Percentiles rank a stretch among this genome's conserved stretches.
phyloP scores from a whole-genome alignment of 345 rosid species.

The Euclidium syriacum region DNA sequence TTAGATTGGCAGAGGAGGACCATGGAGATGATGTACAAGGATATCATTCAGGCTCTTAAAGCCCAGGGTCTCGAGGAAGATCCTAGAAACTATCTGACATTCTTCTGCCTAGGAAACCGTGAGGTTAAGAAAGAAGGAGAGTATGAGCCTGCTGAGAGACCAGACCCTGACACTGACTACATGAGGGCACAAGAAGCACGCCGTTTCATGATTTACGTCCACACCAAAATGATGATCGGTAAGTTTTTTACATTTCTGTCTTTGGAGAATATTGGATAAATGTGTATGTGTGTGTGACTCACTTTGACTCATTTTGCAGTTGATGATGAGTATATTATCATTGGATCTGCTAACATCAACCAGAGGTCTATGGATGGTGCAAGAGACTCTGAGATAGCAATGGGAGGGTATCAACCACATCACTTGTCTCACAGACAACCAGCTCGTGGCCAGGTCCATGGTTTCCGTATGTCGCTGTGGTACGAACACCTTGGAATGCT shows the following conservation, averaged over 20 bases:
- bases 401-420: conserved; percentile 96
- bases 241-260: conserved; percentile 12
- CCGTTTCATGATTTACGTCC: conserved; percentile 98
- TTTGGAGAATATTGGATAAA: not conserved
- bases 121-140: conserved; percentile 89
- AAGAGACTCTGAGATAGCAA: conserved; percentile 96
- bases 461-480: conserved; percentile 96
- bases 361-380: conserved; percentile 99
- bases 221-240: conserved; percentile 99
- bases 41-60: conserved; percentile 62
- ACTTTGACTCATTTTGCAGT: conserved; percentile 43
- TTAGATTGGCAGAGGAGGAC: conserved; percentile 98
- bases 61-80: conserved; percentile 70
- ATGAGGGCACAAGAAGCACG: conserved; percentile 68
- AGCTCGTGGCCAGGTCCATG: conserved; percentile 91
- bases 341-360: conserved; percentile 99
- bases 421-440: conserved; percentile 77
- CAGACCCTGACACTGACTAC: conserved; percentile 46
- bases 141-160: conserved; percentile 79
- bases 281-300: not conserved
- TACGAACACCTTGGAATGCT: conserved; percentile 97
- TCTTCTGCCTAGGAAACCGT: conserved; percentile 94
- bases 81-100: conserved; percentile 88
- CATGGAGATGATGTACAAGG: conserved; percentile 96
- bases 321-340: conserved; percentile 89